Base-by-base conservation (phyloP, 139 green algal species). In the Coccomyxa sp. region DNA sequence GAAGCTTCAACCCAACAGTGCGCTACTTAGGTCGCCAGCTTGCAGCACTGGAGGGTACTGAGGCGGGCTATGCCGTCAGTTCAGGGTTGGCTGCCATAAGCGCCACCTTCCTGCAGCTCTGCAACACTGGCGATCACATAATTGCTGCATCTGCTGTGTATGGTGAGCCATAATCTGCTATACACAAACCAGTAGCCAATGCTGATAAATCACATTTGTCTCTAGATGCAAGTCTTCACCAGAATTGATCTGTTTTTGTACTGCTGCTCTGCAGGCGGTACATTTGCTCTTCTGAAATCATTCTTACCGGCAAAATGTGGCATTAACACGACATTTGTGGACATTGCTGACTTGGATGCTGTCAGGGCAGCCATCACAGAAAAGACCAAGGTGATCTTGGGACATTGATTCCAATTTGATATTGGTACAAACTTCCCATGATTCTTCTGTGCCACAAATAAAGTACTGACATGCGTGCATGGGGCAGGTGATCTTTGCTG, bases 11-110 rank as follows among this genome's bases (percentile, higher is more conserved):
- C 84, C 92, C 92, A 15, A 94, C 91, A 0, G 89, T 95, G 25
- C 79, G 81, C 9, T 67, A 88, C 13, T 86, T 96, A 31, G 86
- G 84, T 18, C 82, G 86, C 23, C 90, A 93, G 89, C 81, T 96
- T 67, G 93, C 93, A n/a, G 90, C 91, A 0, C 45, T 96, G 74
- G 93, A 96, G 80, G 89, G 87, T 67, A 91, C 85, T 0, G 87
- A 95, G 85, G 90, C 92, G 0, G 93, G 85, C 9, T 95, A 96
- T 78, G 81, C 87, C 45, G 71, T 16, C 21, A 38, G 71, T 78
- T 28, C 76, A 80, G 93, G 93, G 78, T 92, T 96, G 90, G 88
- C 91, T 0, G 92, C 93, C 83, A 96, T 96, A 60, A 88, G 83
- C 23, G 83, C 82, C 38, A 84, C 86, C 14, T 76, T 96, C 30